Conservation (phyloP, 352 stramenopile species). For the Phytophthora colocasiae region DNA sequence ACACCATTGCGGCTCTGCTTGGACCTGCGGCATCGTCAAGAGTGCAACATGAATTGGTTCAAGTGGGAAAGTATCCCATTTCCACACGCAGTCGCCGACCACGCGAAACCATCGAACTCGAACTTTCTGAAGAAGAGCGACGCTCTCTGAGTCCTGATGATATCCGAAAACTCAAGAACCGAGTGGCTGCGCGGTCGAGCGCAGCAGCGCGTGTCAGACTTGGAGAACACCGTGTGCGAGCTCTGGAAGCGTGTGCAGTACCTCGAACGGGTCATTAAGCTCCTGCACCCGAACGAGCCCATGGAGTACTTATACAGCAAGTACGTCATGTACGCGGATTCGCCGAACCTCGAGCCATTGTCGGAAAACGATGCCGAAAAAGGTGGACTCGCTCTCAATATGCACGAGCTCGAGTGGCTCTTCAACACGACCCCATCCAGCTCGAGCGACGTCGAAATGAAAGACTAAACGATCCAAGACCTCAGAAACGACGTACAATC, state of each 20-base stretch:
- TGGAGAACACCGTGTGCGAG: slow-evolving; percentile 61
- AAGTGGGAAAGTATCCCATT: slow-evolving; percentile 39
- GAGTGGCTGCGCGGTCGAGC: slow-evolving; percentile 64
- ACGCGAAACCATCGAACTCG: slow-evolving; percentile 58
- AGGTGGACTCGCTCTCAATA: slow-evolving; percentile 24
- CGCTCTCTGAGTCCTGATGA: slow-evolving; percentile 50
- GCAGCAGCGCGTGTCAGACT: slow-evolving; percentile 55
- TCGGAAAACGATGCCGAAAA: slow-evolving; percentile 13
- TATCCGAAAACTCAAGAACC: slow-evolving; percentile 77
- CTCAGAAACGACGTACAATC: not conserved
- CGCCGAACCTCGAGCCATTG: slow-evolving; percentile 39
- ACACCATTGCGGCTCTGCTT: slow-evolving; percentile 32
- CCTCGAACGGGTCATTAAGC: slow-evolving; percentile 54
- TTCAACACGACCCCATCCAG: slow-evolving; percentile 34
- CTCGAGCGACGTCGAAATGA: slow-evolving; percentile 34
- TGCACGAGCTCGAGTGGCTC: slow-evolving; percentile 45
- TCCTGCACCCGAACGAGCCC: slow-evolving; percentile 41
- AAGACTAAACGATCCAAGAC: slow-evolving; percentile 8
- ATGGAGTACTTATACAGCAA: slow-evolving; percentile 53
- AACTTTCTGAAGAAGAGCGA: slow-evolving; percentile 56
- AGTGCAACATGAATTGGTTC: slow-evolving; percentile 29
- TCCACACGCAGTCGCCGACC: slow-evolving; percentile 41
- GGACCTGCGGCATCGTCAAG: slow-evolving; percentile 29
- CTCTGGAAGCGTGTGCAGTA: slow-evolving; percentile 69
- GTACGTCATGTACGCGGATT: slow-evolving; percentile 54